phyloP scores from a whole-genome alignment of 352 stramenopile species.

The Phytophthora ramorum region DNA sequence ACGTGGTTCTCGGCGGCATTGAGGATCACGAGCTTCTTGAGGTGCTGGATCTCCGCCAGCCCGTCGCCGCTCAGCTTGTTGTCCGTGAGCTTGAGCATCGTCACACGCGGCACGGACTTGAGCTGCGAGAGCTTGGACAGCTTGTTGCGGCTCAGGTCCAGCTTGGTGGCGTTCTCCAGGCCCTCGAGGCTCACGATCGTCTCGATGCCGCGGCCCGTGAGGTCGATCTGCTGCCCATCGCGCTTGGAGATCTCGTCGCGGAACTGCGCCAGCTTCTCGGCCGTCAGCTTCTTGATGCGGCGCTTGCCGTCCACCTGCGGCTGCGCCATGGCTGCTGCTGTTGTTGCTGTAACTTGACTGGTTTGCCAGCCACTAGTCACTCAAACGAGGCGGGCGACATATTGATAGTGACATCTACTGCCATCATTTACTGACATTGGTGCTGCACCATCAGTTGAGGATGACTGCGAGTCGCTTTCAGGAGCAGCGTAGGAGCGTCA shows the following conservation, averaged over 20 bases:
- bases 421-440: not conserved
- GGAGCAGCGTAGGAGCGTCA: no score
- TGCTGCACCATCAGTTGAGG: not conserved
- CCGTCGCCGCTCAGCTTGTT: constrained; percentile 83
- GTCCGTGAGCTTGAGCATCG: constrained; percentile 82
- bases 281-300: constrained; percentile 91
- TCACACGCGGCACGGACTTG: constrained; percentile 62
- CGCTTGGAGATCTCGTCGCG: constrained; percentile 50
- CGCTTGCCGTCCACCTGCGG: constrained; percentile 44
- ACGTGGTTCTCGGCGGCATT: constrained; percentile 82
- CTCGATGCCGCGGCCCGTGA: constrained; percentile 80
- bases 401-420: constrained; percentile 12
- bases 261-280: constrained; percentile 75
- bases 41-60: constrained; percentile 68
- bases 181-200: constrained; percentile 79
- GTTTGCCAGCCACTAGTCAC: not conserved
- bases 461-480: no score
- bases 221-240: constrained; percentile 64
- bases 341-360: constrained; percentile 14
- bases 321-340: constrained; percentile 15
- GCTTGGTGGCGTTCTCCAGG: constrained; percentile 64
- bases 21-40: constrained; percentile 85
- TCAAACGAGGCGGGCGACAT: not conserved
- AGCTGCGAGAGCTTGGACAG: constrained; percentile 83
- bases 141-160: constrained; percentile 89